A percentile compares a stretch with the other conserved stretches of the same genome.
Conservation (phyloP, 805 yeast genomes). For the Saccharomycopsis lassenensis region DNA sequence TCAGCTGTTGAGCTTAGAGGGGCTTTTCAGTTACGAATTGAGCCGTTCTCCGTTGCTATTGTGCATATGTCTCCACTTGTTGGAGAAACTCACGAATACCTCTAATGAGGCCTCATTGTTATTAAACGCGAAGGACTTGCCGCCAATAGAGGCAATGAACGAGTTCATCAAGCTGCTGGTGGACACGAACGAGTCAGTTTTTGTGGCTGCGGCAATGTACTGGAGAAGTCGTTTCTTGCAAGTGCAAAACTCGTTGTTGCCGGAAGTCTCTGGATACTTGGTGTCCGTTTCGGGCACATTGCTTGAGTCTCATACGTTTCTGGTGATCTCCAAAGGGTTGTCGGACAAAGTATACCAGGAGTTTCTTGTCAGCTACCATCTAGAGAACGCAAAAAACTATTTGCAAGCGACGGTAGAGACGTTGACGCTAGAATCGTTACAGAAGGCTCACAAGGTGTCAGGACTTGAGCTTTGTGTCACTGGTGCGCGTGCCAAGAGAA, state of each 20-base stretch:
- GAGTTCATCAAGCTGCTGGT: slow-evolving; percentile 12
- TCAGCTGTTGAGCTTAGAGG: slow-evolving; percentile 40
- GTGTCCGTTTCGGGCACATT: too few relatives aligned
- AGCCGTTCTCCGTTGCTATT: slow-evolving; percentile 39
- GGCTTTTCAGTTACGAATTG: slow-evolving; percentile 62
- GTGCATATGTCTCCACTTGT: slow-evolving; percentile 31
- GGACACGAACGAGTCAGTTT: slow-evolving; percentile 23
- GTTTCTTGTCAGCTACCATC: slow-evolving; percentile 37
- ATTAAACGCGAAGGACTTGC: slow-evolving; percentile 18
- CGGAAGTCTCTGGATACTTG: slow-evolving; percentile 51
- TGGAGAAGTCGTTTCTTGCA: slow-evolving; percentile 67
- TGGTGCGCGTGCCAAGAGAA: slow-evolving; percentile 82
- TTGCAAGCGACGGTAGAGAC: slow-evolving; percentile 57
- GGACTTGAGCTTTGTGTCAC: slow-evolving; percentile 58
- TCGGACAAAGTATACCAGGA: slow-evolving; percentile 24
- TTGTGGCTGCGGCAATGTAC: slow-evolving; percentile 48
- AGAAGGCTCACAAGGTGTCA: slow-evolving; percentile 46
- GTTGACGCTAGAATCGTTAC: slow-evolving; percentile 42
- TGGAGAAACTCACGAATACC: slow-evolving; percentile 31
- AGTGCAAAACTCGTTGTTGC: slow-evolving; percentile 50
- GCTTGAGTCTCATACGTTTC: slow-evolving; percentile 17
- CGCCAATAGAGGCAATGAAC: slow-evolving; percentile 20
- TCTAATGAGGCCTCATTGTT: slow-evolving; percentile 10
- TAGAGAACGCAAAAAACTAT: slow-evolving; percentile 60
- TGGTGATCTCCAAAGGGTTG: slow-evolving; percentile 16